phyloP scores from a whole-genome alignment of 2,329 filamentous ascomycete species.

The Aspergillus awamori region DNA sequence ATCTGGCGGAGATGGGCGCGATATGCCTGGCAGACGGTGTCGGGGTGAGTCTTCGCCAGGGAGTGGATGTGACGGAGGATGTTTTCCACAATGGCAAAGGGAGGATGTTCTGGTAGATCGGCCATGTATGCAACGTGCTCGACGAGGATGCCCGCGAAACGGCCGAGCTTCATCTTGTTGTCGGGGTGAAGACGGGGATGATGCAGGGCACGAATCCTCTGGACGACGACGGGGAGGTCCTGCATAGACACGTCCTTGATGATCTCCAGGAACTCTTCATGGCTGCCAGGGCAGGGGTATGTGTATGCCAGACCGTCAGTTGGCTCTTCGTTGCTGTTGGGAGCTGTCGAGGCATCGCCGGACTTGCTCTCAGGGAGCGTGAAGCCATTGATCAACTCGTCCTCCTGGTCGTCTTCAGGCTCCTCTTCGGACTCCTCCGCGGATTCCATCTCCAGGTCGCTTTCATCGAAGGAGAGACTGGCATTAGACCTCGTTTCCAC shows the following conservation, averaged over 20 bases:
- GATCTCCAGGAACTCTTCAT: slow-evolving; percentile 71
- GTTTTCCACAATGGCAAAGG: slow-evolving; percentile 73
- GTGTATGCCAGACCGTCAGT: slow-evolving; percentile 71
- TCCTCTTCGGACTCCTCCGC: slow-evolving; percentile 59
- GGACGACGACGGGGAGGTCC: slow-evolving; percentile 76
- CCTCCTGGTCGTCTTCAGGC: slow-evolving; percentile 58
- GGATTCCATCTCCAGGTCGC: slow-evolving; percentile 60
- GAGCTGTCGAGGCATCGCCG: slow-evolving; percentile 30
- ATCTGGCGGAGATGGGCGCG: slow-evolving; percentile 68
- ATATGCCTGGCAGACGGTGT: slow-evolving; percentile 76
- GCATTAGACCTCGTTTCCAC: slow-evolving; percentile 74
- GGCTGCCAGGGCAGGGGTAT: slow-evolving; percentile 79
- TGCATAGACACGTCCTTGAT: slow-evolving; percentile 63
- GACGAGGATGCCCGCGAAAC: slow-evolving; percentile 51
- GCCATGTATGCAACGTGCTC: slow-evolving; percentile 63
- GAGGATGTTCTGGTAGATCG: slow-evolving; percentile 52
- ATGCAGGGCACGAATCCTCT: slow-evolving; percentile 88
- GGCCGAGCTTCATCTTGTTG: slow-evolving; percentile 80
- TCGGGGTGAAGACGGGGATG: slow-evolving; percentile 81
- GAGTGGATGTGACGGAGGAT: slow-evolving; percentile 91
- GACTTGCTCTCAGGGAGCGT: slow-evolving; percentile 44
- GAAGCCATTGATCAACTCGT: slow-evolving; percentile 73
- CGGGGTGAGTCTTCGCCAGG: slow-evolving; percentile 80
- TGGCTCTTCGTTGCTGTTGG: slow-evolving; percentile 48
- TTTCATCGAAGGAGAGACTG: slow-evolving; percentile 46